phyloP scores from a whole-genome alignment of 2,329 filamentous ascomycete species.

The Talaromyces piceae region DNA sequence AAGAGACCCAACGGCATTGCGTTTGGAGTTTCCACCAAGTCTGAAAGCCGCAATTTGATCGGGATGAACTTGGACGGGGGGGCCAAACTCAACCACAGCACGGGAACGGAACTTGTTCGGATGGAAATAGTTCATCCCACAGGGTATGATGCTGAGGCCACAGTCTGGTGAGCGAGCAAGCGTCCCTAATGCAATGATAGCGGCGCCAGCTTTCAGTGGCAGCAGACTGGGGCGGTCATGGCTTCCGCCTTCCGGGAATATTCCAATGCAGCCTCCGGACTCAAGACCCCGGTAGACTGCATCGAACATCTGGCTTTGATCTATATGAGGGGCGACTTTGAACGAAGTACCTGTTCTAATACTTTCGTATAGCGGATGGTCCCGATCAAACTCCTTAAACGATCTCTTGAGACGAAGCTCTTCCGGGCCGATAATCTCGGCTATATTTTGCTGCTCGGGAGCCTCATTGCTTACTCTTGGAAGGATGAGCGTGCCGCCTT shows the following conservation, averaged over 20 bases:
- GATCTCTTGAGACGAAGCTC: constrained; percentile 81
- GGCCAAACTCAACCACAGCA: constrained; percentile 90
- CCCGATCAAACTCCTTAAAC: constrained; percentile 60
- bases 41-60: constrained; percentile 82
- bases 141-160: constrained; percentile 86
- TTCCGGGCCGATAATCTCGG: constrained; percentile 69
- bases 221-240: constrained; percentile 89
- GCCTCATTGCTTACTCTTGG: constrained; percentile 71
- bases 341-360: constrained; percentile 63
- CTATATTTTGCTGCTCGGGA: constrained; percentile 74
- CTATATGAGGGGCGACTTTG: constrained; percentile 85
- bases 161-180: constrained; percentile 78
- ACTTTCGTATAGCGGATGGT: constrained; percentile 46
- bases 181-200: constrained; percentile 92
- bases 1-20: constrained; percentile 78
- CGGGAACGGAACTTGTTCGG: constrained; percentile 95
- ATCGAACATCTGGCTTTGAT: constrained; percentile 89
- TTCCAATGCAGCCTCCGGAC: constrained; percentile 81
- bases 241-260: constrained; percentile 94
- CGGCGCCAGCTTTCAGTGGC: constrained; percentile 90
- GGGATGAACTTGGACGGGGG: constrained; percentile 75
- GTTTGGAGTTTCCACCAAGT: constrained; percentile 58
- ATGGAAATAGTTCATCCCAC: constrained; percentile 99
- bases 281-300: constrained; percentile 80
- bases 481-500: constrained; percentile 76